Conservation (phyloP, 2,329 filamentous ascomycete species). For the Claviceps sp. region DNA sequence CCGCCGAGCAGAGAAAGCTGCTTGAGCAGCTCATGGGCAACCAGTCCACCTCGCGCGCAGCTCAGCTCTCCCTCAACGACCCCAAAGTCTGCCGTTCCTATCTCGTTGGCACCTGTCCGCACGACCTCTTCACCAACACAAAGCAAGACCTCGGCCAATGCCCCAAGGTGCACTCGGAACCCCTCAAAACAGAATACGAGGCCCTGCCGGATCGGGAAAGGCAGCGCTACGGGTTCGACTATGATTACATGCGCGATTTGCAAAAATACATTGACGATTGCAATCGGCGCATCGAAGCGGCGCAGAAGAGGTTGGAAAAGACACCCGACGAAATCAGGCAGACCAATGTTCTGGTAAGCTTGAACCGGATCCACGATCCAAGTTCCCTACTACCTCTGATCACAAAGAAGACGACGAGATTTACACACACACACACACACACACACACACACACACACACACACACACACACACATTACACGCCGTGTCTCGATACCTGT, state of each 20-base stretch:
- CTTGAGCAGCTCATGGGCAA: constrained; percentile 92
- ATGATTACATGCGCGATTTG: constrained; percentile 92
- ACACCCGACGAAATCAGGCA: constrained; percentile 95
- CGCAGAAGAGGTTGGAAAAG: constrained; percentile 86
- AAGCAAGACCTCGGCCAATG: constrained; percentile 92
- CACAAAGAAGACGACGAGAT: too few species aligned
- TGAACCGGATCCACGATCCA: background rate
- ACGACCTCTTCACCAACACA: constrained; percentile 98
- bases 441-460: too few species aligned
- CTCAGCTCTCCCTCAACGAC: constrained; percentile 79
- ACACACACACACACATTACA: too few species aligned
- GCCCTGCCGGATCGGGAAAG: constrained; percentile 56
- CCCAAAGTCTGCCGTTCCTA: constrained; percentile 91
- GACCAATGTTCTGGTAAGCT: constrained; percentile 63
- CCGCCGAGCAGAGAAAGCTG: constrained; percentile 94
- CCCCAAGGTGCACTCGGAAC: constrained; percentile 76
- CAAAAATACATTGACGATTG: constrained; percentile 96
- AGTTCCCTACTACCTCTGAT: background rate
- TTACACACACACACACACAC: too few species aligned
- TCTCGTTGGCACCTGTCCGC: constrained; percentile 84
- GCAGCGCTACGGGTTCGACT: constrained; percentile 77
- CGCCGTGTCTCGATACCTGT: too few species aligned
- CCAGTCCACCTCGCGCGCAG: constrained; percentile 56
- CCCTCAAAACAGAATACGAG: constrained; percentile 81
- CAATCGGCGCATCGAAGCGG: constrained; percentile 82